Conservation (phyloP, 371 early-diverging fungal genomes). For the Mucor indicus region DNA sequence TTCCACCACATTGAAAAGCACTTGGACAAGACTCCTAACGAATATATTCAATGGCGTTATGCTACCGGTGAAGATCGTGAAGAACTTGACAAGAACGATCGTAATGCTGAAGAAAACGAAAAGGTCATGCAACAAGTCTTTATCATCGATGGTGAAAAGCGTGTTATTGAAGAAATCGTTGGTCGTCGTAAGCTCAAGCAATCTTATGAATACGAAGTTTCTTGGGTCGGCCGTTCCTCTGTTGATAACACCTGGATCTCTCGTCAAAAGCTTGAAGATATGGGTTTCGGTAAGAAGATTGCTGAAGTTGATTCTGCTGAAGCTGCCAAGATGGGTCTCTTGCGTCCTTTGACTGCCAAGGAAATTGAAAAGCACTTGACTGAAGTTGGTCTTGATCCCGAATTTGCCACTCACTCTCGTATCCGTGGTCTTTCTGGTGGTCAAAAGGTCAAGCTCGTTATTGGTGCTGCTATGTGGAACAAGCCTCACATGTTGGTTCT, state of each 20-base stretch:
- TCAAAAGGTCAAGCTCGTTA: slow-evolving; percentile 89
- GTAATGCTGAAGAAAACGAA: slow-evolving; percentile 65
- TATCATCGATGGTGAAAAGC: slow-evolving; percentile 65
- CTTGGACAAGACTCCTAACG: slow-evolving; percentile 76
- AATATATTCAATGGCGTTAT: slow-evolving; percentile 87
- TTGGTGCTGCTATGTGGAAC: slow-evolving; percentile 85
- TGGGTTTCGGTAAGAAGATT: slow-evolving; percentile 68
- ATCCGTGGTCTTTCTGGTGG: slow-evolving; percentile 89
- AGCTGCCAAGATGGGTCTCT: slow-evolving; percentile 65
- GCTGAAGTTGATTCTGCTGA: slow-evolving; percentile 64
- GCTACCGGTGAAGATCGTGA: slow-evolving; percentile 80
- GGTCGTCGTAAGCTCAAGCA: slow-evolving; percentile 72
- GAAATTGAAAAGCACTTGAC: slow-evolving; percentile 70
- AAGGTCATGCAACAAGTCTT: slow-evolving; percentile 61
- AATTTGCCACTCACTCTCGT: slow-evolving; percentile 79
- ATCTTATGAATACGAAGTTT: slow-evolving; percentile 68
- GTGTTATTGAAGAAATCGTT: slow-evolving; percentile 55
- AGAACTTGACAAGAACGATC: slow-evolving; percentile 65
- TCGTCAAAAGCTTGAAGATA: slow-evolving; percentile 64
- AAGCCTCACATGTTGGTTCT: slow-evolving; percentile 85
- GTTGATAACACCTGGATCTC: slow-evolving; percentile 73
- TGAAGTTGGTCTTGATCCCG: slow-evolving; percentile 69
- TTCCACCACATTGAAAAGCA: slow-evolving; percentile 87
- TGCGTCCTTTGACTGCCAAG: slow-evolving; percentile 61
- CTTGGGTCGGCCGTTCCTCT: slow-evolving; percentile 58